Evolutionary conservation across 345 rosid species (phyloP), one percentile per base, ranked within the genome.

Genomic region (Camelina neglecta): DNA sequence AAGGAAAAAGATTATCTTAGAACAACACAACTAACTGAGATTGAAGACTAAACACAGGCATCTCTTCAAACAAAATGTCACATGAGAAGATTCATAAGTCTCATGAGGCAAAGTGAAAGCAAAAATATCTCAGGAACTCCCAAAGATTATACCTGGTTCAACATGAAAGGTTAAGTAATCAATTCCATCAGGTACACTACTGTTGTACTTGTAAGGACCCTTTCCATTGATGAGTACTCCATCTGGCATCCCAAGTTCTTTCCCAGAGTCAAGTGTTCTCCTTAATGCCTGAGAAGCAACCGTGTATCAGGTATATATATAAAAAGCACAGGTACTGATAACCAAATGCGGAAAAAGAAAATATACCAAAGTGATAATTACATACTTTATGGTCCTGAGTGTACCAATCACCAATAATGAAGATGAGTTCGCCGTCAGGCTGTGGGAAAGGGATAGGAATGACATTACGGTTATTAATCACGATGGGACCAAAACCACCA

Each of bases 211-310:
- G 78, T 74, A 94, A 39, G 98, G 96, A 50, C 98, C 98, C 83
- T 89, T 94, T 56, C 98, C 98, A 60, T 94, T 94, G 63, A 94
- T 92, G 42, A 94, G 87, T 79, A 94, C 98, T 59, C 97, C 98
- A 75, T 92, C 95, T 0, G 98, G 98, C 93, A 94, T 85, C 18
- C 92, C 98, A 21, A 94, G 97, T 35, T 90, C 95, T 66, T 88
- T 81, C 51, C 98, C 98, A 53, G 89, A 84, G 75, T 90, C 97
- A 60, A 94, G 91, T 45, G 16, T 72, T 9, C 77, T 65, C 81
- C 90, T 90, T 80, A 94, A 72, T 4, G 89, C 97, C 98, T 94
- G 64, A 72, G 55, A 78, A 33, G 42, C 39, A 66, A 70, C 26
- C 73, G 8, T 57, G 36, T 12, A 7, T 60, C 33, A 69, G 6